Conservation (phyloP, 75 land plant species). For the Ceratopteris richardii region DNA sequence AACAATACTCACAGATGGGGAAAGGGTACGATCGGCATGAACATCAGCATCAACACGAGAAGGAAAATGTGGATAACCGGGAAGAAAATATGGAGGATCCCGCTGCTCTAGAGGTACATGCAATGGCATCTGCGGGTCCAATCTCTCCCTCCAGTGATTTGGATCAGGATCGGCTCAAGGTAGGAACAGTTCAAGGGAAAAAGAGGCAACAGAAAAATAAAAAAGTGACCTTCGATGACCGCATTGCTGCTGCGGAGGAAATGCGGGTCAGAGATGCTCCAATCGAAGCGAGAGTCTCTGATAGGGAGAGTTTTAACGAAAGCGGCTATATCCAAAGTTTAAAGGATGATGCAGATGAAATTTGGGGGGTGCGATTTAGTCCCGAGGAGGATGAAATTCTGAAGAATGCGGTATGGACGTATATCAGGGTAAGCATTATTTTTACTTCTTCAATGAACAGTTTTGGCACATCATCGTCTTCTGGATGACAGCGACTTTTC, state of each 20-base stretch:
- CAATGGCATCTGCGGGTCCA: too few species aligned
- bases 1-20: not conserved
- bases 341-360: not conserved
- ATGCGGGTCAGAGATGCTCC: not conserved
- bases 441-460: not conserved
- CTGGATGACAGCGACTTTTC: not conserved
- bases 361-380: slow-evolving; percentile 19
- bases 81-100: not conserved
- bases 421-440: slow-evolving; percentile 20
- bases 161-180: not conserved
- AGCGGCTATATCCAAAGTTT: not conserved
- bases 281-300: slow-evolving; percentile 1
- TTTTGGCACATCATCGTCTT: slow-evolving; percentile 1
- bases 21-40: not conserved
- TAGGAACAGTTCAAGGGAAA: slow-evolving; percentile 1
- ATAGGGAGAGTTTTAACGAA: not conserved
- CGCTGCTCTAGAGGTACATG: not conserved
- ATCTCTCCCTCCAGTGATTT: too few species aligned
- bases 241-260: not conserved
- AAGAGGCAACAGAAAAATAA: not conserved
- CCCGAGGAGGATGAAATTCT: slow-evolving; percentile 24
- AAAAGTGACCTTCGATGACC: not conserved
- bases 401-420: slow-evolving; percentile 18
- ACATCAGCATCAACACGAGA: not conserved
- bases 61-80: not conserved